Evolutionary conservation across 2,329 filamentous ascomycete species (phyloP).

Genomic region (Thelonectria blattea): DNA sequence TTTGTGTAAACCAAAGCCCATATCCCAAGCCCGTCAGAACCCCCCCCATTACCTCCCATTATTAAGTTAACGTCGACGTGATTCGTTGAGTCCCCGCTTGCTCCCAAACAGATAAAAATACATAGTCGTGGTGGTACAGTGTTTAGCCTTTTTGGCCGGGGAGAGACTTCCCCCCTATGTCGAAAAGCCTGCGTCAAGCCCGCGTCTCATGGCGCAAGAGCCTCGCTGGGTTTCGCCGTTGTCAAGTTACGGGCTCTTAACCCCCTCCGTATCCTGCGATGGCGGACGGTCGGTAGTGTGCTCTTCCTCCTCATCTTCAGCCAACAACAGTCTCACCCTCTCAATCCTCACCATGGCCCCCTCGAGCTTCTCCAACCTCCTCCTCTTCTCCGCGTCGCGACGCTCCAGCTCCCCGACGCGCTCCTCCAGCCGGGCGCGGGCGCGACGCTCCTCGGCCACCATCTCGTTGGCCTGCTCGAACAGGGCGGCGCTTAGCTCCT

Average conservation of each 20-base stretch:
- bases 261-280: neutral
- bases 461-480: slow-evolving; percentile 89
- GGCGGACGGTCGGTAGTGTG: neutral
- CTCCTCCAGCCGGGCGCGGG: slow-evolving; percentile 73
- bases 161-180: neutral
- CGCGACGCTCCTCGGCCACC: slow-evolving; percentile 78
- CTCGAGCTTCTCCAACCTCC: slow-evolving; percentile 73
- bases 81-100: slow-evolving; percentile 10
- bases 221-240: neutral
- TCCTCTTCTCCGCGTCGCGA: slow-evolving; percentile 72
- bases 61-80: neutral
- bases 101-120: slow-evolving; percentile 4
- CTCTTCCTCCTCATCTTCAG: slow-evolving; percentile 34
- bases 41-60: neutral
- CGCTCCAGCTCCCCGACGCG: slow-evolving; percentile 71
- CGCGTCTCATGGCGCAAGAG: neutral
- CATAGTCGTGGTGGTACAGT: neutral
- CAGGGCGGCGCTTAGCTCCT: slow-evolving; percentile 76
- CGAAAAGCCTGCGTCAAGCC: too few species aligned
- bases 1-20: slow-evolving; percentile 14
- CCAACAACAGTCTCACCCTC: slow-evolving; percentile 68
- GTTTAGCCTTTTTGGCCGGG: neutral
- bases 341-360: slow-evolving; percentile 74
- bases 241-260: neutral
- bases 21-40: neutral